Evolutionary conservation across 352 stramenopile genomes (phyloP).

Genomic region (Phytophthora brassicae): DNA sequence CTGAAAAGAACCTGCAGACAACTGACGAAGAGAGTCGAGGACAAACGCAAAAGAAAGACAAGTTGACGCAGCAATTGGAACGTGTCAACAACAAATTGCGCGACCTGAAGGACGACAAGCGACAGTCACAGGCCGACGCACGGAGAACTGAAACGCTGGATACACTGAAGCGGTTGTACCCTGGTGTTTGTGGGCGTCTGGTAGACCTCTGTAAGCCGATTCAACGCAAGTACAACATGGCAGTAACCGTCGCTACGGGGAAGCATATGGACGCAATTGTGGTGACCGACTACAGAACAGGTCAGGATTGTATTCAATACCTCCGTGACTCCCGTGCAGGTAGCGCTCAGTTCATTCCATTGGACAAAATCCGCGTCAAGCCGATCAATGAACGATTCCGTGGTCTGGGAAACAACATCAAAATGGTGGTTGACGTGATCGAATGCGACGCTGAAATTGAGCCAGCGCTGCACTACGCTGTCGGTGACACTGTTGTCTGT

Average conservation of each 20-base stretch:
- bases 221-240: slow-evolving; percentile 97
- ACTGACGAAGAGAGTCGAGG: slow-evolving; percentile 65
- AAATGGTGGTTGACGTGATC: slow-evolving; percentile 96
- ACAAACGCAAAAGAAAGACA: slow-evolving; percentile 60
- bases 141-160: slow-evolving; percentile 78
- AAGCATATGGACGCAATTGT: slow-evolving; percentile 97
- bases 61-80: slow-evolving; percentile 66
- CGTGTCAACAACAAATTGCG: slow-evolving; percentile 86
- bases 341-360: slow-evolving; percentile 95
- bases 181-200: slow-evolving; percentile 93
- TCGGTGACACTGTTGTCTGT: slow-evolving; percentile 95
- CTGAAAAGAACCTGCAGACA: slow-evolving; percentile 52
- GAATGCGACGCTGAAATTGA: slow-evolving; percentile 92
- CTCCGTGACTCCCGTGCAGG: slow-evolving; percentile 95
- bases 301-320: slow-evolving; percentile 90
- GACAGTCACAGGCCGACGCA: slow-evolving; percentile 92
- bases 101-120: slow-evolving; percentile 91
- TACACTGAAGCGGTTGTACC: slow-evolving; percentile 83
- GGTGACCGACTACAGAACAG: slow-evolving; percentile 77
- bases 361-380: slow-evolving; percentile 94
- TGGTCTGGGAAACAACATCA: slow-evolving; percentile 89
- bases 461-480: slow-evolving; percentile 94
- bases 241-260: slow-evolving; percentile 96
- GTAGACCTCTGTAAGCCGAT: slow-evolving; percentile 97
- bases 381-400: slow-evolving; percentile 94